phyloP scores from a whole-genome alignment of 2,329 filamentous ascomycete genomes.

The Didymosphaeria variabile region DNA sequence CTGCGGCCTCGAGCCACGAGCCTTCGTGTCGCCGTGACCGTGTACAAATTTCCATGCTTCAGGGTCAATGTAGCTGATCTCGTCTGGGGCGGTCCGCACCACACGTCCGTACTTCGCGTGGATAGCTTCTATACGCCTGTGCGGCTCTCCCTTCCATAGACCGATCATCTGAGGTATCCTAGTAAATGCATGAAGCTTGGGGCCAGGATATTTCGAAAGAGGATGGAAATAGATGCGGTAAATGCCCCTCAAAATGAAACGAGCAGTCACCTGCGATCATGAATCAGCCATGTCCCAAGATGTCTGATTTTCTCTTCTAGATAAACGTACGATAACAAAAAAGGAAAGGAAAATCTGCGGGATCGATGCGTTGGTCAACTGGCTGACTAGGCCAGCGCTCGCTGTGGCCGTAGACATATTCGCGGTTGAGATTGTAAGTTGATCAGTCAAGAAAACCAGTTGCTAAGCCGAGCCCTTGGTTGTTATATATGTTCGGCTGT shows the following conservation, averaged over 20 bases:
- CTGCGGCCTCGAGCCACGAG: slow-evolving; percentile 20
- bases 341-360: slow-evolving; percentile 16
- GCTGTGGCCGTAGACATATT: slow-evolving; percentile 5
- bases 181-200: slow-evolving; percentile 47
- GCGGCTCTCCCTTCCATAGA: slow-evolving; percentile 31
- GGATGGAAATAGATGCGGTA: slow-evolving; percentile 55
- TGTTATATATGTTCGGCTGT: slow-evolving; percentile 5
- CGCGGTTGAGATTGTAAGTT: background rate
- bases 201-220: slow-evolving; percentile 55
- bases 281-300: background rate
- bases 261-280: slow-evolving; percentile 21
- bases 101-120: slow-evolving; percentile 55
- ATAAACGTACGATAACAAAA: slow-evolving; percentile 21
- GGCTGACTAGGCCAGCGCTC: slow-evolving; percentile 7
- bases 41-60: slow-evolving; percentile 49
- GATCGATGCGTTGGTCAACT: slow-evolving; percentile 18
- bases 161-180: slow-evolving; percentile 45
- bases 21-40: slow-evolving; percentile 41
- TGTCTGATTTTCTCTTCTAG: background rate
- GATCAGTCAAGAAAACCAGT: background rate
- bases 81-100: slow-evolving; percentile 52
- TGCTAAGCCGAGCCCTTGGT: background rate
- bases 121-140: slow-evolving; percentile 29
- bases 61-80: slow-evolving; percentile 52
- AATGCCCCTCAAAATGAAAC: slow-evolving; percentile 33